phyloP scores from a whole-genome alignment of 345 rosid species.

The Aurinia saxatilis region DNA sequence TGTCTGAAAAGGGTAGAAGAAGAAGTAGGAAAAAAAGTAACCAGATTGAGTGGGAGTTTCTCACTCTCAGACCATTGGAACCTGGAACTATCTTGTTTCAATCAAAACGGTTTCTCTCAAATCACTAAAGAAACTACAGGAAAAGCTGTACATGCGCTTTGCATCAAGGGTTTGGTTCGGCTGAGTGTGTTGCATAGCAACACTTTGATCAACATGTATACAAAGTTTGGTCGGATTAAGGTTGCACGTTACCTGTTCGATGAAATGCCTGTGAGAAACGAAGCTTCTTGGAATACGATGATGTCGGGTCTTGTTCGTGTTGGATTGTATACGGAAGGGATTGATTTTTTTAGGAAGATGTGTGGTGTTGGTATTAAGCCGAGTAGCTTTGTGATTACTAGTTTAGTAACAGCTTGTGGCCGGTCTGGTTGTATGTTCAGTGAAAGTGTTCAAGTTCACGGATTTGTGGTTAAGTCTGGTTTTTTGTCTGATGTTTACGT shows the following conservation, averaged over 20 bases:
- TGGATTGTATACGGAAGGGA: slow-evolving; percentile 38
- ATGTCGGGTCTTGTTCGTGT: slow-evolving; percentile 61
- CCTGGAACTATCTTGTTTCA: slow-evolving; percentile 54
- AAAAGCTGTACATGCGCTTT: slow-evolving; percentile 69
- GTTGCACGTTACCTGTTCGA: slow-evolving; percentile 68
- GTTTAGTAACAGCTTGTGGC: slow-evolving; percentile 72
- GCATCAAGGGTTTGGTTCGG: slow-evolving; percentile 44
- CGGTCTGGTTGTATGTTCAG: slow-evolving; percentile 48
- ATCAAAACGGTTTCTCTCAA: slow-evolving; percentile 70
- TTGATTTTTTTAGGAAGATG: slow-evolving; percentile 42
- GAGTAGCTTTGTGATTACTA: slow-evolving; percentile 55
- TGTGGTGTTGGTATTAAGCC: slow-evolving; percentile 37
- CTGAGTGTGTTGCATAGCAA: slow-evolving; percentile 42
- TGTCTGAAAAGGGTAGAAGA: slow-evolving; percentile 22
- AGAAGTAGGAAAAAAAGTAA: background rate
- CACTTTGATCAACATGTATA: slow-evolving; percentile 67
- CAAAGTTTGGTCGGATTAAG: slow-evolving; percentile 37
- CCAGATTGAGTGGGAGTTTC: slow-evolving; percentile 20
- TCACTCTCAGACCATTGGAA: slow-evolving; percentile 50
- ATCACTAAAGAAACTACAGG: slow-evolving; percentile 46
- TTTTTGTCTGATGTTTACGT: slow-evolving; percentile 63
- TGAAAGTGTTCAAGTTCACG: slow-evolving; percentile 71
- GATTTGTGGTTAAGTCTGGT: slow-evolving; percentile 49
- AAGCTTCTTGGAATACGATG: slow-evolving; percentile 81
- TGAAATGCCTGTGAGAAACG: slow-evolving; percentile 53